Percentiles rank a stretch among this genome's conserved stretches.
Evolutionary conservation across 2,329 filamentous ascomycete species (phyloP).

Genomic region (Cladosporium sp.): DNA sequence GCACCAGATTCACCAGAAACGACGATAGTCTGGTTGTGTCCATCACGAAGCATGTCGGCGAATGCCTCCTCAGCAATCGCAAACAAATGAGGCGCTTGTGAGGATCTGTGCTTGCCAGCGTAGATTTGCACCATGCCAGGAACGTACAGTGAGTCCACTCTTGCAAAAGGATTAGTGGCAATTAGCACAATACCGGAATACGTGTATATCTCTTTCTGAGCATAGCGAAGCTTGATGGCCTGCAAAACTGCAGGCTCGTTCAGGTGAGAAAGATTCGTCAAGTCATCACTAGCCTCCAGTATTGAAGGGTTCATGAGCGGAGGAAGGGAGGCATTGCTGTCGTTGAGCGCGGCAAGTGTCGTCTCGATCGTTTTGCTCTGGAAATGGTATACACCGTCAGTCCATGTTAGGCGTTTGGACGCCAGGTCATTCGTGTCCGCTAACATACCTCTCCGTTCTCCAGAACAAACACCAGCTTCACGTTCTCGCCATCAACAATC

Average conservation of each 20-base stretch:
- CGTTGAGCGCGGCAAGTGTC: slow-evolving; percentile 71
- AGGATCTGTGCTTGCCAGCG: slow-evolving; percentile 92
- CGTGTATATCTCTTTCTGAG: slow-evolving; percentile 99
- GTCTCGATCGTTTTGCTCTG: slow-evolving; percentile 80
- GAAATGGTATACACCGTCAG: slow-evolving; percentile 17
- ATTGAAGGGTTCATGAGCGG: slow-evolving; percentile 97
- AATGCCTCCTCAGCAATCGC: slow-evolving; percentile 99
- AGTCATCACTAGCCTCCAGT: slow-evolving; percentile 96
- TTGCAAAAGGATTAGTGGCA: slow-evolving; percentile 95
- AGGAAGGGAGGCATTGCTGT: slow-evolving; percentile 75
- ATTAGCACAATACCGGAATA: slow-evolving; percentile 99
- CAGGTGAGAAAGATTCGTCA: slow-evolving; percentile 95
- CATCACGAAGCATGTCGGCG: slow-evolving; percentile 95
- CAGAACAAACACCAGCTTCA: slow-evolving; percentile 81
- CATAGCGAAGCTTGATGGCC: slow-evolving; percentile 94
- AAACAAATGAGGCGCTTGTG: slow-evolving; percentile 96
- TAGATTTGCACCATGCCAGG: slow-evolving; percentile 99
- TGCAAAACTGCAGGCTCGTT: slow-evolving; percentile 98
- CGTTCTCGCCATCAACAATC: slow-evolving; percentile 78
- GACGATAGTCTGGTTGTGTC: slow-evolving; percentile 95
- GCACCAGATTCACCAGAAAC: slow-evolving; percentile 99
- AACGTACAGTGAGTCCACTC: slow-evolving; percentile 96
- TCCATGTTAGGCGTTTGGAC: slow-evolving; percentile 8
- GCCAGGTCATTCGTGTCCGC: background rate
- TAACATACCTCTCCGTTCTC: slow-evolving; percentile 83